phyloP scores from a whole-genome alignment of 2,329 filamentous ascomycete species.

The Calonectria hongkongensis region DNA sequence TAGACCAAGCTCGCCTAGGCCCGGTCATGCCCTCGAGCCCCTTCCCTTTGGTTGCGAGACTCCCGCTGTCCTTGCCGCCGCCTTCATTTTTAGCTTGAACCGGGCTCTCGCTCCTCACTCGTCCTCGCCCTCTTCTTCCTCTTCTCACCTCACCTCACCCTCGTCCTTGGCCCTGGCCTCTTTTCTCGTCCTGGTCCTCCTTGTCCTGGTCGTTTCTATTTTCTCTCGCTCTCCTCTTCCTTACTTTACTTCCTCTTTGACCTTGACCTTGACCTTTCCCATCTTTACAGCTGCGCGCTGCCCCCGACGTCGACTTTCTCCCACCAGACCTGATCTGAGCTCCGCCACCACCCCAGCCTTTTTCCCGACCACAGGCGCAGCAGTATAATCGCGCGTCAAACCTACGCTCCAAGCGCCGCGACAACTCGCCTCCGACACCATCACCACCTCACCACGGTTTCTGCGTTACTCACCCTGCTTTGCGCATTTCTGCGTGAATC shows the following conservation, averaged over 20 bases:
- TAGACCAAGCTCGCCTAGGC: slow-evolving; percentile 40
- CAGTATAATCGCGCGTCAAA: slow-evolving; percentile 58
- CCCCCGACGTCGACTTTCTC: slow-evolving; percentile 41
- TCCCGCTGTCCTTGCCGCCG: slow-evolving; percentile 51
- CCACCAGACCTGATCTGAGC: slow-evolving; percentile 53
- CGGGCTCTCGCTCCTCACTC: slow-evolving; percentile 46
- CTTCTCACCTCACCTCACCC: slow-evolving; percentile 43
- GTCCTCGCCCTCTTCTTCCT: slow-evolving; percentile 38
- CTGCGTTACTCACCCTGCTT: not conserved
- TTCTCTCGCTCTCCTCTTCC: slow-evolving; percentile 37
- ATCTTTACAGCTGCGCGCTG: slow-evolving; percentile 29
- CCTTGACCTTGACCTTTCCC: slow-evolving; percentile 34
- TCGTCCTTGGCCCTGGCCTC: slow-evolving; percentile 51
- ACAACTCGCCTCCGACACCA: slow-evolving; percentile 44
- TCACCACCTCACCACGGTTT: slow-evolving; percentile 43
- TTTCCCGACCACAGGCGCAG: slow-evolving; percentile 54
- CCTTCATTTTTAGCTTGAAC: slow-evolving; percentile 49
- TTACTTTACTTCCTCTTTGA: slow-evolving; percentile 37
- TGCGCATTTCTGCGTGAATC: slow-evolving; percentile 36
- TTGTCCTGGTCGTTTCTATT: slow-evolving; percentile 27
- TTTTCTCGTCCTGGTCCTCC: slow-evolving; percentile 43
- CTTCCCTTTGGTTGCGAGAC: slow-evolving; percentile 44
- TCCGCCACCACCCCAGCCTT: slow-evolving; percentile 52
- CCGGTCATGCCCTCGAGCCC: slow-evolving; percentile 47
- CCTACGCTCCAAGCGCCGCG: slow-evolving; percentile 57